Evolutionary conservation across 352 stramenopile genomes (phyloP), one percentile per base, ranked within the genome.

Genomic region (Globisporangium uncinulatum): DNA sequence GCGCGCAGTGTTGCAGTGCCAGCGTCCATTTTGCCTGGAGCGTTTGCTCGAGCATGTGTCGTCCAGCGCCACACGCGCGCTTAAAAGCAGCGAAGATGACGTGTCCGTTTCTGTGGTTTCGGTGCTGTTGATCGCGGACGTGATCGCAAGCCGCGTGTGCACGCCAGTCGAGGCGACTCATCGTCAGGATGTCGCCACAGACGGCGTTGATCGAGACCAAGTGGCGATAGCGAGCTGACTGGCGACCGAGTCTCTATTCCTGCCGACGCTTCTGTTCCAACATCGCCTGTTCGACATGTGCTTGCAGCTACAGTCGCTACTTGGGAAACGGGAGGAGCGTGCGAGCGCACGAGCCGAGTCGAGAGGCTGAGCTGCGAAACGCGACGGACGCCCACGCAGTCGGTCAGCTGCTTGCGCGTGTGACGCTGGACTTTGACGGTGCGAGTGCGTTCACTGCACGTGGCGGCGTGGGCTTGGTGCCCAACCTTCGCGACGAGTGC

Each of bases 381-480:
- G 66, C 68, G 39, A 67, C 67, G 41, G 59, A 69, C 34, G 72
- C 76, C 1, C 86, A 95, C 43, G 77, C 86, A 32, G 69, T 89
- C 55, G 83, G 82, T 75, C 86, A 95, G 53, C 43, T 95, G 29
- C 53, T 91, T 11, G 71, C 69, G 17, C 79, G 65, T 9, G 63
- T 95, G 58, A 92, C 83, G 21, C 57, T 87, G 24, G 72, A 89
- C 21, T 91, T 92, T 57, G 70, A 90, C 3, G 15, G 90, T n/a
- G 82, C 83, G 5, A 87, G 61, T 36, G 74, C 66, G 10, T 86
- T 95, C 24, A 76, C 69, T 20, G 39, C 65, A 1, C 59, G 70
- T 52, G 68, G 73, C 24, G 86, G 82, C 6, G 46, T 92, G 34
- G 81, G 93, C 51, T 62, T 70, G 51, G 61, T 90, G 15, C 53